Evolutionary conservation across 2,329 filamentous ascomycete genomes (phyloP), one percentile per base, ranked within the genome.

Genomic region (Fusarium sp.): DNA sequence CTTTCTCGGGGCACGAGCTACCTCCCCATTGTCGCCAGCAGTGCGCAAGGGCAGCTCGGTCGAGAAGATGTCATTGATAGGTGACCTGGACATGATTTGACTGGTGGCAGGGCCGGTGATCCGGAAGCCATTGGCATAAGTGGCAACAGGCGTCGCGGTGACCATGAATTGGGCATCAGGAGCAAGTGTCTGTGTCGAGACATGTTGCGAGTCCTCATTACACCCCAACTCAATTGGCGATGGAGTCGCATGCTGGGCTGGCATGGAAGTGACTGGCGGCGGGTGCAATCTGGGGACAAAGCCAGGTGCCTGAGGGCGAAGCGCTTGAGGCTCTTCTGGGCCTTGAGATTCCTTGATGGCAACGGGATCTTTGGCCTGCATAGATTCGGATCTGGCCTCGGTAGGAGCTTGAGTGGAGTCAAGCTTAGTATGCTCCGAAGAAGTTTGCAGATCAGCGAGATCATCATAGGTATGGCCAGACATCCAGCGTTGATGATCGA

Each of bases 401-500:
- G 45, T 42, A 24, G 36, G 12, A 24, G n/a, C n/a, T 48, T 52
- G 57, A 34, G 17, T 32, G 32, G 39, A 32, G 18, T 42, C 39
- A 18, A 41, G 32, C 39, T 52, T 66, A 28, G 22, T 7, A 30
- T 38, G 7, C 30, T 34, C 34, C n/a, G n/a, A 30, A 22, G n/a
- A n/a, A 26, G 39, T 26, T 22, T 48, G 55, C 34, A 48, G 55
- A 57, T 15, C 39, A 34, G 24, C 30, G 15, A 45, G 34, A 47
- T 52, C 50, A 34, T 52, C 48, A 26, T 72, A 66, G 12, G 68
- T 68, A 34, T 81, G 68, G 36, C 79, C 76, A 8, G 74, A 68
- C 64, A 78, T 82, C 83, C 87, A 88, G 7, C 79, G 78, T 2
- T 68, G 68, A 61, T 82, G 79, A 24, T 83, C 75, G 70, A 90